Conservation (phyloP, 1,284 basidiomycete species). For the Coniophora puteana region DNA sequence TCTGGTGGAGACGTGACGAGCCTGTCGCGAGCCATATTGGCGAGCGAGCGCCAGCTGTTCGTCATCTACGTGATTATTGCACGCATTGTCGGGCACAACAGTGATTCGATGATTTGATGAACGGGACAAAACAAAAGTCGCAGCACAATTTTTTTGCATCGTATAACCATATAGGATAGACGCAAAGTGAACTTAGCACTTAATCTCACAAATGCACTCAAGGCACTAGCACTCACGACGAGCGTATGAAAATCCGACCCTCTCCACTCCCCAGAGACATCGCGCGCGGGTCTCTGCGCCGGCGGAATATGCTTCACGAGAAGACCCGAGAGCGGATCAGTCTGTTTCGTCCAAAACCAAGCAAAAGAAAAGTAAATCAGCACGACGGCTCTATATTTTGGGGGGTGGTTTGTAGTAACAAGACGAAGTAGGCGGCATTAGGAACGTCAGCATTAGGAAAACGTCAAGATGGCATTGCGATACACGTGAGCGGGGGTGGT, state of each 20-base stretch:
- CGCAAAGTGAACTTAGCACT: too few relatives aligned
- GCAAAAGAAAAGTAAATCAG: too few relatives aligned
- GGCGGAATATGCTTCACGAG: slow-evolving; percentile 79
- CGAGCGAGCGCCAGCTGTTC: slow-evolving; percentile 79
- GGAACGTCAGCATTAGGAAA: too few relatives aligned
- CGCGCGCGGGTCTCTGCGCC: slow-evolving; percentile 67
- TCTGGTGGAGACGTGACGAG: slow-evolving; percentile 66
- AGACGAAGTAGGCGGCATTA: too few relatives aligned
- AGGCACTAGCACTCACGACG: slow-evolving; percentile 56
- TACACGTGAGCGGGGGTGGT: too few relatives aligned
- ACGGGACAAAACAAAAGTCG: too few relatives aligned
- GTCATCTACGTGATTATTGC: too few relatives aligned
- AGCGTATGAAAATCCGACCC: slow-evolving; percentile 68
- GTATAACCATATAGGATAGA: too few relatives aligned
- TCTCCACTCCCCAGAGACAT: slow-evolving; percentile 69
- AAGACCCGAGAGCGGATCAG: slow-evolving; percentile 74
- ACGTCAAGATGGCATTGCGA: too few relatives aligned
- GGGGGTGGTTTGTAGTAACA: too few relatives aligned
- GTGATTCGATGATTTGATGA: background rate
- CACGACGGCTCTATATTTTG: too few relatives aligned
- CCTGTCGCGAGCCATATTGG: slow-evolving; percentile 72
- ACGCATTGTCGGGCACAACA: background rate
- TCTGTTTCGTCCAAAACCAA: slow-evolving; percentile 49
- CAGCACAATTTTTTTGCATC: too few relatives aligned
- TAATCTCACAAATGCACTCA: slow-evolving; percentile 6